Evolutionary conservation across 2,329 filamentous ascomycete species (phyloP).

Genomic region (Colletotrichum brevisporum): DNA sequence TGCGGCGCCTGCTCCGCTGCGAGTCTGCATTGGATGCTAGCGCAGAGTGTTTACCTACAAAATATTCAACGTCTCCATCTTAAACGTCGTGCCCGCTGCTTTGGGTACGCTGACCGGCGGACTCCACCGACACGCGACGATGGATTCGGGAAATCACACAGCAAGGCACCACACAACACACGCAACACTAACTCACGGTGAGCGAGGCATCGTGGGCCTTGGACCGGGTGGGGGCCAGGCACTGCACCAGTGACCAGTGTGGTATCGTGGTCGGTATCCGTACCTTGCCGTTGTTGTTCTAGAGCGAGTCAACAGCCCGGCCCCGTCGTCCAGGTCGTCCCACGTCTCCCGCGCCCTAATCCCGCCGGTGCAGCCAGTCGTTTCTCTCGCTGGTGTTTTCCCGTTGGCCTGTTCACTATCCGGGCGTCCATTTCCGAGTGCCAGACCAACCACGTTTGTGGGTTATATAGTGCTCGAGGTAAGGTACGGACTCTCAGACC

Average conservation of each 20-base stretch:
- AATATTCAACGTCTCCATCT: slow-evolving; percentile 31
- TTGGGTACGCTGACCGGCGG: slow-evolving; percentile 11
- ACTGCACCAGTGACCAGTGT: neutral
- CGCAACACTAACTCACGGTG: no score
- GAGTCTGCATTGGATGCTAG: slow-evolving; percentile 30
- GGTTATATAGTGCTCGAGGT: no score
- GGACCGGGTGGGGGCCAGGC: neutral
- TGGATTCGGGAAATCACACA: slow-evolving; percentile 1
- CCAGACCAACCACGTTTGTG: neutral
- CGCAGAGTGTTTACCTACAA: slow-evolving; percentile 32
- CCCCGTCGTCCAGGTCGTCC: slow-evolving; percentile 28
- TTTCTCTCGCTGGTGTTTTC: slow-evolving; percentile 1
- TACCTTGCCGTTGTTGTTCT: slow-evolving; percentile 15
- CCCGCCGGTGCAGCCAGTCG: slow-evolving; percentile 5
- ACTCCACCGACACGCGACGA: slow-evolving; percentile 37
- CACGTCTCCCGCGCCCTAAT: slow-evolving; percentile 16
- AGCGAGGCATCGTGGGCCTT: no score
- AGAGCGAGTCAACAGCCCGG: slow-evolving; percentile 40
- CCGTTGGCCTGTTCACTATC: no score
- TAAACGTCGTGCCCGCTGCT: slow-evolving; percentile 9
- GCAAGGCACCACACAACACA: no score
- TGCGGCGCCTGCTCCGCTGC: slow-evolving; percentile 28
- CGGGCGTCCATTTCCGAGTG: slow-evolving; percentile 15
- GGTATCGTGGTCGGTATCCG: no score
- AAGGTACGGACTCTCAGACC: neutral